Percentiles rank a stretch among this genome's conserved stretches.
phyloP scores from a whole-genome alignment of 441 rosid genomes.

The Pelargonium fulgidum region DNA sequence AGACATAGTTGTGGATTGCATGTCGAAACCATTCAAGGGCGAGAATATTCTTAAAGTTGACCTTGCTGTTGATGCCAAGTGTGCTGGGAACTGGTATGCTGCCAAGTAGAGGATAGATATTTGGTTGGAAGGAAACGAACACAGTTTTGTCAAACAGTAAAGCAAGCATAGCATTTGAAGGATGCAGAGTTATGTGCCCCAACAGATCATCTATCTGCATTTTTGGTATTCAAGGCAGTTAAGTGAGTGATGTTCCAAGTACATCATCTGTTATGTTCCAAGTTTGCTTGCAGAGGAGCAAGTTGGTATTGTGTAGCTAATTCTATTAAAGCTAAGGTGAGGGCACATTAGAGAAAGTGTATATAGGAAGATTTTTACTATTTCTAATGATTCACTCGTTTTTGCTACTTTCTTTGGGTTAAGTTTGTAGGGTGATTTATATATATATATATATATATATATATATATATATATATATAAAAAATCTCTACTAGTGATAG shows the following conservation, averaged over 20 bases:
- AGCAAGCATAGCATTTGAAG: not conserved
- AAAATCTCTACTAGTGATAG: too few relatives aligned
- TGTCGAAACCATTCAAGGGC: conserved; percentile 77
- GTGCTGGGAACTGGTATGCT: conserved; percentile 89
- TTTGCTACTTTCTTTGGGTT: too few relatives aligned
- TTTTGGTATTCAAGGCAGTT: too few relatives aligned
- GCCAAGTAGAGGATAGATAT: conserved; percentile 44
- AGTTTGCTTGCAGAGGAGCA: not conserved
- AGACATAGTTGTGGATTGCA: conserved; percentile 78
- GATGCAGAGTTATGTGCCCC: not conserved
- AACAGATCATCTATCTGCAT: too few relatives aligned
- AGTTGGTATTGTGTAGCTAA: not conserved
- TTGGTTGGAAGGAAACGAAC: too few relatives aligned
- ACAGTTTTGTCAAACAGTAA: too few relatives aligned
- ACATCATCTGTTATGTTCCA: too few relatives aligned
- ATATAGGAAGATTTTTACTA: not conserved
- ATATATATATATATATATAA: too few relatives aligned
- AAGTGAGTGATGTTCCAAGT: too few relatives aligned
- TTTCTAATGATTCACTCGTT: not conserved
- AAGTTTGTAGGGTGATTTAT: too few relatives aligned
- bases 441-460: too few relatives aligned
- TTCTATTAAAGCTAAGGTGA: not conserved
- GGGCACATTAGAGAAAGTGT: not conserved
- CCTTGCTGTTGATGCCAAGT: conserved; percentile 80
- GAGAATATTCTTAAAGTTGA: conserved; percentile 69